Percentiles rank a stretch among this genome's conserved stretches.
These are phyloP conservation scores for Chalaropsis ovoidea DNA, from an alignment of 2,329 filamentous ascomycete species.

Conservation along the genomic window DNA sequence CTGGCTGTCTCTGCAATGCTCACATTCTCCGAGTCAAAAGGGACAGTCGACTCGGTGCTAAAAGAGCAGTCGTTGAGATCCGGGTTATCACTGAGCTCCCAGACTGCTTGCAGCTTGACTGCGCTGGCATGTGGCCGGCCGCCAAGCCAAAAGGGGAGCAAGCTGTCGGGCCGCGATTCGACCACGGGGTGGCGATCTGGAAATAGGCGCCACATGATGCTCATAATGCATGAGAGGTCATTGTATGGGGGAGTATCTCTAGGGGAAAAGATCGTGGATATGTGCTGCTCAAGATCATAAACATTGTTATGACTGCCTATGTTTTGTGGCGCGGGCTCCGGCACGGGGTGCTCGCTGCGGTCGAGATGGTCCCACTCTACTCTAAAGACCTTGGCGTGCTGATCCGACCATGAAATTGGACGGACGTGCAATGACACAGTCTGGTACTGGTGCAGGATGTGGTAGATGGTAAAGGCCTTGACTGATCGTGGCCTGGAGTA, in stretches of 20 bases:
- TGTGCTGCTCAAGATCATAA: slow-evolving; percentile 1
- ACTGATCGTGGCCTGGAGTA: slow-evolving; percentile 14
- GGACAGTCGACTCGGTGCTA: slow-evolving; percentile 19
- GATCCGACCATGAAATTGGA: slow-evolving; percentile 48
- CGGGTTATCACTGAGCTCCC: slow-evolving; percentile 16
- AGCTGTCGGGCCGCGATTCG: slow-evolving; percentile 9
- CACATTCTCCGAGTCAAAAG: slow-evolving; percentile 18
- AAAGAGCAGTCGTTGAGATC: slow-evolving; percentile 18
- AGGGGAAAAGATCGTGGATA: neutral
- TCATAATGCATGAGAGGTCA: slow-evolving; percentile 8
- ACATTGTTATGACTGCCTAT: neutral
- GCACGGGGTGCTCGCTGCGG: slow-evolving; percentile 16
- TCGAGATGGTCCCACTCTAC: slow-evolving; percentile 39
- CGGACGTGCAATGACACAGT: slow-evolving; percentile 39
- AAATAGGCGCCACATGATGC: slow-evolving; percentile 17
- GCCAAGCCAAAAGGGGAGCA: slow-evolving; percentile 22
- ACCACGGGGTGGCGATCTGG: slow-evolving; percentile 15
- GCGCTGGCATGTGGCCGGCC: slow-evolving; percentile 14
- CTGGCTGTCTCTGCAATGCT: neutral
- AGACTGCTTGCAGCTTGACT: slow-evolving; percentile 19
- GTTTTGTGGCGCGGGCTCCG: neutral
- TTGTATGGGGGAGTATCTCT: neutral
- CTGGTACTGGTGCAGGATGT: slow-evolving; percentile 22
- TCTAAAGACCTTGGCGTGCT: slow-evolving; percentile 41
- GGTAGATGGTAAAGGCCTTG: slow-evolving; percentile 20